Evolutionary conservation across 2,329 filamentous ascomycete species (phyloP), one percentile per base, ranked within the genome.

Genomic region (Fusarium chlamydosporum): DNA sequence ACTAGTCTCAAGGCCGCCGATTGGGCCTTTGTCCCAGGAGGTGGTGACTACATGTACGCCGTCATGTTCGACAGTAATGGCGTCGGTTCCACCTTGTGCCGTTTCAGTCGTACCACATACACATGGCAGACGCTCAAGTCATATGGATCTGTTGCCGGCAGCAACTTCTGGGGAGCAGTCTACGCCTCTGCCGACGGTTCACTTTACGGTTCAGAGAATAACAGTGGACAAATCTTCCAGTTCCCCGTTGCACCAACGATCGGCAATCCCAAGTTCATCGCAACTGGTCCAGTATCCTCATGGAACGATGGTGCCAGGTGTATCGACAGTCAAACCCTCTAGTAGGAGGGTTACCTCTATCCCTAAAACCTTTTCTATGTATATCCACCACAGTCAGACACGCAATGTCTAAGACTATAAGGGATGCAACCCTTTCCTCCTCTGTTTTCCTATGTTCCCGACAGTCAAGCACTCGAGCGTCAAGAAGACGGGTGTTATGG

Each of bases 1-100:
- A 61, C 53, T 11, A 38, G 43, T 18, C 43, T 58, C 15, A 50
- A 38, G n/a, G 37, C 56, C 6, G 69, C 67, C 9, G 72, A 74
- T 35, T 74, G 72, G 72, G 65, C 67, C 1, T 74, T 70, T 31
- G 72, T 74, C 2, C 72, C 72, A 3, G 72, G 72, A 15, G 72
- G 72, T n/a, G 70, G 70, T 11, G 66, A 74, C 23, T 74, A 56
- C 23, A 65, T 74, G 48, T 74, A 72, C 29, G 47, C 66, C 2
- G 27, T 73, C 20, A 63, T 63, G 53, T 50, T 63, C 20, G 46
- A 53, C 16, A 5, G 15, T 8, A 18, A 43, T 7, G 60, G 60
- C 18, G 13, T 11, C 8, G 23, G 52, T 0, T 55, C 68, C 3
- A 71, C 63, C 9, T 33, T 74, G 23, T 57, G 60, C 13, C 71